Conservation (phyloP, 208 protist genomes). For the Leishmania braziliensis region DNA sequence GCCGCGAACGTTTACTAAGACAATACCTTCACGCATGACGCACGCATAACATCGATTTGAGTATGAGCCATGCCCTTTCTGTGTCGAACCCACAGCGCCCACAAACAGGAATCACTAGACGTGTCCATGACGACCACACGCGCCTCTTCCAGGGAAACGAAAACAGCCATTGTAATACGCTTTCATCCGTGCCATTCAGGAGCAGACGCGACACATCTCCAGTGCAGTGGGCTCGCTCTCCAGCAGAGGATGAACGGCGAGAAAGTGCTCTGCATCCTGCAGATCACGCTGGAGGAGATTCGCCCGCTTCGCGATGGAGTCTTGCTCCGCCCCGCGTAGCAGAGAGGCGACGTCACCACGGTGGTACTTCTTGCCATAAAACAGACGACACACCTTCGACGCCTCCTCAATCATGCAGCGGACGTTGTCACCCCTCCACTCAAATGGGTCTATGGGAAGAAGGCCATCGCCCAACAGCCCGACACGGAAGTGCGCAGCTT, state of each 20-base stretch:
- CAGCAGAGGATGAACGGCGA: constrained; percentile 48
- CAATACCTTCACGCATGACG: not conserved
- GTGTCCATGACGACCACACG: not conserved
- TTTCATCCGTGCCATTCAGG: not conserved
- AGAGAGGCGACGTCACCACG: constrained; percentile 67
- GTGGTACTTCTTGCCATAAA: constrained; percentile 89
- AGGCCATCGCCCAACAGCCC: constrained; percentile 73
- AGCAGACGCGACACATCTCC: constrained; percentile 11
- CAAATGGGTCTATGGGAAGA: constrained; percentile 83
- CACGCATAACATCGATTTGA: not conserved
- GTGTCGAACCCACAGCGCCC: not conserved
- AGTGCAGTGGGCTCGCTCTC: constrained; percentile 30
- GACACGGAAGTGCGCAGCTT: constrained; percentile 39
- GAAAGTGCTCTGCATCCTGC: constrained; percentile 76
- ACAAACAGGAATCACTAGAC: not conserved
- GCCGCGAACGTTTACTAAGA: not conserved
- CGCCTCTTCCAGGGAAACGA: not conserved
- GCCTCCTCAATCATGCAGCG: constrained; percentile 76
- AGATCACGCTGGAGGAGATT: constrained; percentile 70
- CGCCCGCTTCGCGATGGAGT: constrained; percentile 68
- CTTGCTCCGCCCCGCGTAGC: constrained; percentile 69
- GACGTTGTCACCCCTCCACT: constrained; percentile 81
- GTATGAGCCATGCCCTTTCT: not conserved
- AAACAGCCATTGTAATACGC: not conserved
- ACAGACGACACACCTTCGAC: constrained; percentile 59